Percentiles rank a stretch among this genome's conserved stretches.
Evolutionary conservation across 2,329 filamentous ascomycete species (phyloP).

Genomic region (Rhinocladiella mackenziei): DNA sequence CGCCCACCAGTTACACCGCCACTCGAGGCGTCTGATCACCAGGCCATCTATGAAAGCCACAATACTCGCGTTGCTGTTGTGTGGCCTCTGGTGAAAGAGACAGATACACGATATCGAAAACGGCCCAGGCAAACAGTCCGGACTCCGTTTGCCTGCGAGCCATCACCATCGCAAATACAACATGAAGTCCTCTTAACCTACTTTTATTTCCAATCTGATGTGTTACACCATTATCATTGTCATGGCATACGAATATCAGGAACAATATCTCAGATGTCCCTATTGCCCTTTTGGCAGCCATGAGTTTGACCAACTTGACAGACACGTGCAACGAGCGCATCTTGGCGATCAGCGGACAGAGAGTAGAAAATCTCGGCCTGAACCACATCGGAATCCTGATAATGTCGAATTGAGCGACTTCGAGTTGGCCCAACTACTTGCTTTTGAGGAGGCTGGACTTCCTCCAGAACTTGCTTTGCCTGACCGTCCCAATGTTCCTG

Average conservation of each 20-base stretch:
- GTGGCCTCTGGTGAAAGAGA: too few species aligned
- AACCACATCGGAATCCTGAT: not conserved
- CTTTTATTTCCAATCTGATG: not conserved
- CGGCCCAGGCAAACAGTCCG: not conserved
- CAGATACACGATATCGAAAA: not conserved
- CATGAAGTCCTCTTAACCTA: constrained; percentile 3
- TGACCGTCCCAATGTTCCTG: constrained; percentile 19
- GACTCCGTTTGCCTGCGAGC: constrained; percentile 4
- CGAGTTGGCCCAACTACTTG: constrained; percentile 25
- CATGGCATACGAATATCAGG: constrained; percentile 10
- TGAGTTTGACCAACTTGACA: constrained; percentile 19
- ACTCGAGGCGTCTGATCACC: not conserved
- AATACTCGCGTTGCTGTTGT: too few species aligned
- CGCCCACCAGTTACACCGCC: not conserved
- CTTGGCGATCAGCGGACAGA: constrained; percentile 3
- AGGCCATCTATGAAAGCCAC: too few species aligned
- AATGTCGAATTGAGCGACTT: constrained; percentile 14
- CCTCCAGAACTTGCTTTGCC: constrained; percentile 23
- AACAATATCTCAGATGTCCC: constrained; percentile 19
- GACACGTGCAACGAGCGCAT: constrained; percentile 17
- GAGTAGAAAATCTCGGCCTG: not conserved
- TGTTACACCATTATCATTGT: not conserved
- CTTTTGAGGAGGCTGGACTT: constrained; percentile 27
- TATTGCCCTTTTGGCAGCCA: constrained; percentile 16
- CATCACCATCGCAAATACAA: constrained; percentile 3